phyloP scores from a whole-genome alignment of 768 basidiomycete genomes.

The Polyporus arcularius region DNA sequence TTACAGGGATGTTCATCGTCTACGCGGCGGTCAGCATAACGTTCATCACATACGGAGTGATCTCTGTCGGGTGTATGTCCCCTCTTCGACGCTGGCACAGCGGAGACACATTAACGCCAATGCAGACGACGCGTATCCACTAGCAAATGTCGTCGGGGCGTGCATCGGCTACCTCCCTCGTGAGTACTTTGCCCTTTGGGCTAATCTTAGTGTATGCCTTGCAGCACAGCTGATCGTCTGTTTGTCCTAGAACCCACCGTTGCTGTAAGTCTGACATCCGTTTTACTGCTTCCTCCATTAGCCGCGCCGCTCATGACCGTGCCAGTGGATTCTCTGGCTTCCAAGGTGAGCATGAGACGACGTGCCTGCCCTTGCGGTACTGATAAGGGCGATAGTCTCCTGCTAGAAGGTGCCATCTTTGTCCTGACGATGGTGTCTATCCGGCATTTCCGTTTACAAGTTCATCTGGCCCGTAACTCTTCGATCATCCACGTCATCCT shows the following conservation, averaged over 20 bases:
- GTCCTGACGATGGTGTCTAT: conserved; percentile 12
- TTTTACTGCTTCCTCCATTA: not conserved
- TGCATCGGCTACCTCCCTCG: conserved; percentile 12
- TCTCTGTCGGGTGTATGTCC: conserved; percentile 6
- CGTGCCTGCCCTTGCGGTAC: not conserved
- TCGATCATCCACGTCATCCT: conserved; percentile 7
- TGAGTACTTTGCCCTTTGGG: not conserved
- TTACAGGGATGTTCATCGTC: conserved; percentile 4
- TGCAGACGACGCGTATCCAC: conserved; percentile 1
- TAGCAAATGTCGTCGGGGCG: not conserved
- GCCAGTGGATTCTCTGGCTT: conserved; percentile 18
- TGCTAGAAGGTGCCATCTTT: conserved; percentile 14
- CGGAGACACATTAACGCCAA: not conserved
- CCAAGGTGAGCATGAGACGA: conserved; percentile 2
- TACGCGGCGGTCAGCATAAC: conserved; percentile 7
- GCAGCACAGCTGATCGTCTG: not conserved
- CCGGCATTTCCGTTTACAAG: conserved; percentile 4
- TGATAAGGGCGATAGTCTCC: not conserved
- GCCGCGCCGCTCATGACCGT: not conserved
- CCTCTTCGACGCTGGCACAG: no score
- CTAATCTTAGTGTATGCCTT: not conserved
- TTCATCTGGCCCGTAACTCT: not conserved
- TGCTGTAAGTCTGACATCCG: not conserved
- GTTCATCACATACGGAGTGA: conserved; percentile 8
- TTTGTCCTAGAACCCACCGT: not conserved